Base-by-base conservation (phyloP, 768 basidiomycete genomes). In the Clitopilus passeckerianus region DNA sequence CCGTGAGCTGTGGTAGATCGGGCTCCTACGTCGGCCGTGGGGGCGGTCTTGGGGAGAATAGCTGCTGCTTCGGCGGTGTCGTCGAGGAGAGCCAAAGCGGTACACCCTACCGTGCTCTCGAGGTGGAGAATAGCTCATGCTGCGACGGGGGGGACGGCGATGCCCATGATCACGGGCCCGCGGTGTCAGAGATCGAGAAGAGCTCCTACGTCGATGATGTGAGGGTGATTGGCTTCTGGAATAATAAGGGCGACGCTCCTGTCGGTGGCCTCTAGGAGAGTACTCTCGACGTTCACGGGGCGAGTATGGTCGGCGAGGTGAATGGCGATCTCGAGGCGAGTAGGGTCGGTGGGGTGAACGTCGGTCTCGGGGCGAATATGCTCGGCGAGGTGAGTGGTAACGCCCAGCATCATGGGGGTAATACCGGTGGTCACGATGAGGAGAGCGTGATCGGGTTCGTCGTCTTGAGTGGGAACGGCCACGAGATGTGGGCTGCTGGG, bases 81-180 rank as follows among this genome's bases (percentile, higher is more conserved):
- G 33, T 27, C 24, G 50, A 20, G 44, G 54, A n/a, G 52, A 57
- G 50, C 59, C 59, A 58, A 44, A 43, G 35, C 62, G 63, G 46
- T 62, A 64, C 44, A 68, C 66, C 46, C 66, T 60, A 41, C 66
- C 74, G n/a, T 68, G 66, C 63, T 64, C 23, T 59, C 34, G 35
- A 44, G 57, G 14, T 52, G 53, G 62, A 54, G 50, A 57, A 18
- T 55, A 61, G 55, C 57, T 61, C 22, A 34, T 60, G 27, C 53
- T 57, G 30, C 37, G 56, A 30, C 43, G 56, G 24, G 37, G 37
- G 12, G 5, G 16, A 30, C 24, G 27, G 56, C 18, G 56, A 23
- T 22, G 54, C 15, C 53, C 15, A 55, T 16, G 54, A 24, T 37
- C 33, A 10, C 9, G 10, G 14, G 54, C 2, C 10, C 33, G 35